phyloP scores from a whole-genome alignment of 352 stramenopile genomes.

The Blastocystis sp. region DNA sequence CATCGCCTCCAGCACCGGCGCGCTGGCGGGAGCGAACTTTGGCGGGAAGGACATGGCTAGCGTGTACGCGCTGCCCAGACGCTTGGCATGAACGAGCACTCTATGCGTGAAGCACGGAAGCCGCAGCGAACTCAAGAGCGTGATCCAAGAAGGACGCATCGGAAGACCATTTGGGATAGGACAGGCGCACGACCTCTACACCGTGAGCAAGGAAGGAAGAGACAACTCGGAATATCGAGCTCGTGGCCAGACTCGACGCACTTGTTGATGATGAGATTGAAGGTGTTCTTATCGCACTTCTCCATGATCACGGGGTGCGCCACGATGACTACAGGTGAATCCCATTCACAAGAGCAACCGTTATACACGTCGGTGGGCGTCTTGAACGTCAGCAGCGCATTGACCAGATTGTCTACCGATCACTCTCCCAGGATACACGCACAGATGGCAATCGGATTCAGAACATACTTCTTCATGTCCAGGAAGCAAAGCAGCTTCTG shows the following conservation, averaged over 20 bases:
- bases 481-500: slow-evolving; percentile 44
- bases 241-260: background rate
- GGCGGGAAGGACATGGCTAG: background rate
- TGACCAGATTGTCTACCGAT: slow-evolving; percentile 32
- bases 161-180: background rate
- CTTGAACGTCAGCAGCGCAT: background rate
- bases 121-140: background rate
- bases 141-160: background rate
- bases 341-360: background rate
- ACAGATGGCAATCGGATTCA: slow-evolving; percentile 29
- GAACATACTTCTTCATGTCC: background rate
- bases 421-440: background rate
- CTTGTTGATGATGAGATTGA: background rate
- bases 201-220: background rate
- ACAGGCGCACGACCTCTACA: background rate
- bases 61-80: slow-evolving; percentile 36
- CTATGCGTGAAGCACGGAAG: background rate
- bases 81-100: background rate
- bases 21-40: background rate
- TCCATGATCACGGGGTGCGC: background rate
- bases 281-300: background rate
- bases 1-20: slow-evolving; percentile 44
- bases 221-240: background rate
- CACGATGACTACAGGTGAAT: background rate
- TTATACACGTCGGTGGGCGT: background rate